Evolutionary conservation across 192 early-diverging fungal genomes (phyloP), one percentile per base, ranked within the genome.

Genomic region (Lobosporangium transversale): DNA sequence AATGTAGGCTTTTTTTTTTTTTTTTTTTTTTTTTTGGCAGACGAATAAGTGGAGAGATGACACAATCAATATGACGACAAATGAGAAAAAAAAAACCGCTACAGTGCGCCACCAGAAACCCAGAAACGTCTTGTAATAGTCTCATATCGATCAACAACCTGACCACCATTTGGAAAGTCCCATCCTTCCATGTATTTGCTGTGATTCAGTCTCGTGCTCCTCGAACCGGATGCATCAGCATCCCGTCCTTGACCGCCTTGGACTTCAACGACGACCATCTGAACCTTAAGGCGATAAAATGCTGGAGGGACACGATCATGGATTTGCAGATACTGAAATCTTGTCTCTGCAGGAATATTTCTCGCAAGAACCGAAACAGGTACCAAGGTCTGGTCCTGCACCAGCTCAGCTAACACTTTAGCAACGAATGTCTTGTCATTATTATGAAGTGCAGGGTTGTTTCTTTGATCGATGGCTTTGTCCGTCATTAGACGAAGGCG

Each of bases 121-220:
- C 62, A 65, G 56, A 74, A 74, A 6, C 57, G 55, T 33, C 70
- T 23, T 12, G 62, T 74, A 26, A 74, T 65, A 9, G 70, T 59
- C 50, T 74, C 70, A 57, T 74, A 74, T 10, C 57, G 61, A 51
- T 74, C 70, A 48, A 74, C 54, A 53, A 74, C 42, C n/a, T 52
- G 26, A 0, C 55, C 62, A 0, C 55, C 61, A 15, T 12, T 54
- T 0, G 70, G 62, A 44, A 74, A 74, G 35, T 74, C 70, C 70
- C 70, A 74, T 12, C 56, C 62, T 9, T 71, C 53, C 36, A 61
- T 63, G 35, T 52, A 51, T 14, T 63, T 50, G 11, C 61, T 50
- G 26, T 63, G 61, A 37, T 4, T 42, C 1, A 23, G 12, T 51
- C 61, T 27, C 6, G 32, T n/a, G n/a, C n/a, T 18, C 29, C 20